A percentile compares a stretch with the other conserved stretches of the same genome.
Conservation (phyloP, 768 basidiomycete species). For the Polyporus arcularius region DNA sequence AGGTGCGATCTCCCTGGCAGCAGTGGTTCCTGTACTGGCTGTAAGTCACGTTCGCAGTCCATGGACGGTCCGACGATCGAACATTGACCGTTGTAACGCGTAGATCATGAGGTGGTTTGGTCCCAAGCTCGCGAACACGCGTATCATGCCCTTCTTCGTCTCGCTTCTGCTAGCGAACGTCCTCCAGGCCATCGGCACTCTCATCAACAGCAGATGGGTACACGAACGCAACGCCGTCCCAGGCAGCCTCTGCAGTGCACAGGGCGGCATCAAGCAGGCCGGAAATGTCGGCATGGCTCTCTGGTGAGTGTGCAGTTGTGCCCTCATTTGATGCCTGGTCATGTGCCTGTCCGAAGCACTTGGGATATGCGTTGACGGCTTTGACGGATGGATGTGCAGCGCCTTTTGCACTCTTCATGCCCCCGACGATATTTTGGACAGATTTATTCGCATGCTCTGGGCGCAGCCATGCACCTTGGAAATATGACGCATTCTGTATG, state of each 20-base stretch:
- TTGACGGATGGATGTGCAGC: no score
- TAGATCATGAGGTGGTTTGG: slow-evolving; percentile 22
- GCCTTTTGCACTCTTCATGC: no score
- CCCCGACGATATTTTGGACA: no score
- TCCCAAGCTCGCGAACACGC: slow-evolving; percentile 22
- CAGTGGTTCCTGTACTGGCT: slow-evolving; percentile 24
- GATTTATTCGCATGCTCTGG: no score
- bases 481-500: no score
- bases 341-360: neutral
- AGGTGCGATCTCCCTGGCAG: slow-evolving; percentile 28
- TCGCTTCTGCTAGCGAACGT: slow-evolving; percentile 35
- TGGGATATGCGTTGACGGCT: neutral
- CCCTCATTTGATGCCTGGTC: neutral
- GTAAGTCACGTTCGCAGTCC: slow-evolving; percentile 12
- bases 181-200: slow-evolving; percentile 34
- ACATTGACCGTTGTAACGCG: neutral
- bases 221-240: slow-evolving; percentile 24
- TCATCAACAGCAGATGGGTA: slow-evolving; percentile 35
- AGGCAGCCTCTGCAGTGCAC: slow-evolving; percentile 30
- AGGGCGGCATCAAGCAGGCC: slow-evolving; percentile 42
- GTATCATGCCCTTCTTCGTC: slow-evolving; percentile 31
- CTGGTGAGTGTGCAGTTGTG: slow-evolving; percentile 31
- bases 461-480: no score
- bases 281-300: slow-evolving; percentile 46
- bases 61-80: neutral